Conservation (phyloP, 352 stramenopile species). For the Thraustotheca clavata region DNA sequence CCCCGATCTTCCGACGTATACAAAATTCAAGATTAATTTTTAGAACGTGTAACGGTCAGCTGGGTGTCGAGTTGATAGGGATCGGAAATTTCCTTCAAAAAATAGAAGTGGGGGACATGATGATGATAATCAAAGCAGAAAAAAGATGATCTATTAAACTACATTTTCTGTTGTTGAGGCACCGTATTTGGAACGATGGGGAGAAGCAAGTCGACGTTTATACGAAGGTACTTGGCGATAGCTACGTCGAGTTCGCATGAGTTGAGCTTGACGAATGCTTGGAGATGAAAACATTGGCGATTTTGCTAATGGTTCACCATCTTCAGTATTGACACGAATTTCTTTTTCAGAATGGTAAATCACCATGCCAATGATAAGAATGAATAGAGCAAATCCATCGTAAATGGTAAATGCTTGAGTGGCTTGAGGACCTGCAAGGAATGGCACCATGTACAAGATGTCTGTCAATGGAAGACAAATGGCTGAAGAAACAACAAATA, state of each 20-base stretch:
- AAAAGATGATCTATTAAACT: too few species aligned
- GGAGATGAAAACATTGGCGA: conserved; percentile 21
- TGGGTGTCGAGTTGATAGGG: too few species aligned
- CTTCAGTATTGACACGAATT: conserved; percentile 5
- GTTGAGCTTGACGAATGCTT: conserved; percentile 16
- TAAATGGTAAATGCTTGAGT: conserved; percentile 20
- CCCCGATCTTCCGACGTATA: too few species aligned
- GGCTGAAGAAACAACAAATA: conserved; percentile 26
- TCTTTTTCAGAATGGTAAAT: conserved; percentile 21
- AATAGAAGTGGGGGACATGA: too few species aligned
- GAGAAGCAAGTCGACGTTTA: background rate
- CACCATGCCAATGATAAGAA: conserved; percentile 21
- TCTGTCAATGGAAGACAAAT: conserved; percentile 19
- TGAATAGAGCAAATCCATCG: conserved; percentile 20
- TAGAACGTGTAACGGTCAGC: too few species aligned
- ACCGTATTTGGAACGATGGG: conserved; percentile 2
- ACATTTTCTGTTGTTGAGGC: too few species aligned
- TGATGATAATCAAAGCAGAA: too few species aligned
- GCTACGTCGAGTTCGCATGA: conserved; percentile 4
- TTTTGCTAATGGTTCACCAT: background rate
- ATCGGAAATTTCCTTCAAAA: too few species aligned
- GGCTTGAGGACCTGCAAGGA: conserved; percentile 12
- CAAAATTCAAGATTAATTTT: too few species aligned
- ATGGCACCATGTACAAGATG: conserved; percentile 22
- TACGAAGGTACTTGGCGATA: background rate